Base-by-base conservation (phyloP, 2,329 filamentous ascomycete genomes). In the Pseudocercospora macadamiae region DNA sequence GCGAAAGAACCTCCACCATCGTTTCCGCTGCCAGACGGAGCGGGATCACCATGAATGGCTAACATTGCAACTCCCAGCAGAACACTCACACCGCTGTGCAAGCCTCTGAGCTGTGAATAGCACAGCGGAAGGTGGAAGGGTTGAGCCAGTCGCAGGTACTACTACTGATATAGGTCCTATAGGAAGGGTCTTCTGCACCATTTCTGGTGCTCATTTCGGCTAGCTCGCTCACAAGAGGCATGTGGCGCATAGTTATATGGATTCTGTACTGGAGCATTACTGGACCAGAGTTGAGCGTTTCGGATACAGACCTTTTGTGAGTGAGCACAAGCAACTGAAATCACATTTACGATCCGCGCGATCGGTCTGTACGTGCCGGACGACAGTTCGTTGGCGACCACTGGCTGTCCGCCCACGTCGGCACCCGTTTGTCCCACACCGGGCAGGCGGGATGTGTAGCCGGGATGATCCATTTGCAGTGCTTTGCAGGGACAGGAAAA, bases 121-220 rank as follows among this genome's bases (percentile, higher is more conserved):
- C 21, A 23, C 19, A 26, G 23, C 4, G 10, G 19, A 9, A 36
- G 19, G 21, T 18, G 19, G 21, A 39, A 9, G 18, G 32, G 16
- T 12, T 10, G 42, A 45, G 42, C 42, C 28, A 21, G 21, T 45
- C 9, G 42, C 42, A 21, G n/a, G 12, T 18, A 21, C 14, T 25
- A 21, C 42, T 45, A 21, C 42, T 45, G 42, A 23, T 45, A 45
- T 45, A 45, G 19, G 18, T 45, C 42, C 26, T 32, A 51, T 51
- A 51, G 19, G 48, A 51, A 51, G 48, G 48, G 48, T 51, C 12
- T 30, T 30, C 45, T 10, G 28, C 6, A 30, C 23, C 21, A 26
- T 55, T n/a, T 44, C 21, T 18, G 26, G 32, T 44, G 54, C 49
- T 62, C 60, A 59, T 62, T 56, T 62, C 60, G 60, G 60, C 60